These are phyloP conservation scores for Rhodofomes roseus DNA, from an alignment of 1,284 basidiomycete species.

Conservation along the genomic window DNA sequence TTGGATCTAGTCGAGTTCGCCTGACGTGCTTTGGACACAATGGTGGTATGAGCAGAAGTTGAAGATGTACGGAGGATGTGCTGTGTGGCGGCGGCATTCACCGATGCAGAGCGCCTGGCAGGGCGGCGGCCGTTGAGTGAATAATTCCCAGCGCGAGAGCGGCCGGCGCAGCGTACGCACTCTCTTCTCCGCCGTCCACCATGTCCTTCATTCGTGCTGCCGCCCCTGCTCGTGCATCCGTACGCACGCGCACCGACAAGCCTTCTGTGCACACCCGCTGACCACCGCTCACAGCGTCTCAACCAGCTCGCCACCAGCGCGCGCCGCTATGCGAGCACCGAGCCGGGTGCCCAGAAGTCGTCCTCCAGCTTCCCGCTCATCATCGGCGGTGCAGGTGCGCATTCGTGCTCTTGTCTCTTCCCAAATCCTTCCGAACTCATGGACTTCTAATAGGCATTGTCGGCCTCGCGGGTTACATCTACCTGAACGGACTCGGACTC, in stretches of 20 bases:
- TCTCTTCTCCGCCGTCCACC: constrained; percentile 3
- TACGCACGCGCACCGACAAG: constrained; percentile 8
- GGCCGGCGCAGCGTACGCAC: background rate
- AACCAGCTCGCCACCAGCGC: constrained; percentile 20
- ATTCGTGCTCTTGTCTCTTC: background rate
- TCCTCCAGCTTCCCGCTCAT: constrained; percentile 48
- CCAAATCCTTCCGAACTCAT: background rate
- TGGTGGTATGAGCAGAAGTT: no score
- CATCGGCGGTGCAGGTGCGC: constrained; percentile 39
- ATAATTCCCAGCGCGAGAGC: background rate
- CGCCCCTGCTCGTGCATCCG: constrained; percentile 19
- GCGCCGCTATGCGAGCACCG: constrained; percentile 45
- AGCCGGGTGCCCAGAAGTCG: constrained; percentile 39
- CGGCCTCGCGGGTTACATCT: constrained; percentile 51
- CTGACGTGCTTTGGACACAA: no score
- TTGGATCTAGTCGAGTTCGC: no score
- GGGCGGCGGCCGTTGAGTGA: no score
- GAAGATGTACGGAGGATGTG: no score
- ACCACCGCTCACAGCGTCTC: background rate
- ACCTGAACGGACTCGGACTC: constrained; percentile 33
- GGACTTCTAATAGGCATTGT: constrained; percentile 33
- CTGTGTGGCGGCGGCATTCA: no score
- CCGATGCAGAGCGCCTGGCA: no score
- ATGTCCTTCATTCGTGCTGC: constrained; percentile 30
- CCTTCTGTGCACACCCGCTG: background rate